Base-by-base conservation (phyloP, 2,329 filamentous ascomycete genomes). In the Pseudocercospora crystallina region DNA sequence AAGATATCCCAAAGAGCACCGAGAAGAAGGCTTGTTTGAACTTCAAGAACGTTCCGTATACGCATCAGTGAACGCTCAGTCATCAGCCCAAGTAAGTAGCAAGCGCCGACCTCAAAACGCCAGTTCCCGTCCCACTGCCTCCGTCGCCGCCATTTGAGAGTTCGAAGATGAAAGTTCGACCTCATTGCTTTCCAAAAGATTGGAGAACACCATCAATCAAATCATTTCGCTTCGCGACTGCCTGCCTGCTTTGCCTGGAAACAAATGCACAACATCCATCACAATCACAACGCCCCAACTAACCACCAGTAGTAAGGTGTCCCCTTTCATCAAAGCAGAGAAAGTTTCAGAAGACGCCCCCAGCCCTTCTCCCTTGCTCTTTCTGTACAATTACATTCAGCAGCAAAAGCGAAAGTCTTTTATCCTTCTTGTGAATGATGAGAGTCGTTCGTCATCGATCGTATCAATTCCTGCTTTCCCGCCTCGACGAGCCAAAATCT, bases 401-500 rank as follows among this genome's bases (percentile, higher is more conserved):
- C 43, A 45, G 37, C 46, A 34, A 47, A 46, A 41, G 36, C 46
- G 38, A 35, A 29, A 44, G 14, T 44, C 39, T 36, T 43, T 29
- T 20, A 36, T 38, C 34, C 43, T 35, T 41, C 13, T 46, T 38
- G 10, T 13, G 17, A 9, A 13, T 43, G 39, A 36, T 34, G 30
- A 48, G 37, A 34, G 34, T 40, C 30, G 43, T 49, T 38, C 31
- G 39, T 36, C 47, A 48, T 43, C 31, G 43, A 34, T 34, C 53
- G 15, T 17, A 57, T 54, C 41, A 59, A 48, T 55, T 57, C 51
- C 53, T 50, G 31, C 44, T 52, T 35, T 53, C 54, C 14, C 56
- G 47, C 30, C 53, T 38, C 14, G 57, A 59, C 11, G 55, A 47
- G 15, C 67, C 66, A 54, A 69, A 70, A 47, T 69, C 66, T 44